phyloP scores from a whole-genome alignment of 208 protist species.

The Acanthamoeba culbertsoni region DNA sequence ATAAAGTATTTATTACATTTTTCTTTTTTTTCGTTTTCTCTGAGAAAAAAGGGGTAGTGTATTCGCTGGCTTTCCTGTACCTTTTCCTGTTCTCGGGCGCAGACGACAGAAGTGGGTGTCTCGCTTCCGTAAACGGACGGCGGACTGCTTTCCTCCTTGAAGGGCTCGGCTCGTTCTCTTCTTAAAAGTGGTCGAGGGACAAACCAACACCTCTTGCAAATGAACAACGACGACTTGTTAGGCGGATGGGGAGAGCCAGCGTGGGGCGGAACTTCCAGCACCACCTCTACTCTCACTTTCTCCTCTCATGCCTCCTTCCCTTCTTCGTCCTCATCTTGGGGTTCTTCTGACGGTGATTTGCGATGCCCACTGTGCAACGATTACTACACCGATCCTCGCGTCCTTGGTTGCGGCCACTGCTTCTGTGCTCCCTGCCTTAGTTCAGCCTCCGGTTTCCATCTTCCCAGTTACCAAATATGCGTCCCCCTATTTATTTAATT shows the following conservation, averaged over 20 bases:
- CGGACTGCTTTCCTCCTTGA: background rate
- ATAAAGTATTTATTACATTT: too few species aligned
- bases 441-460: background rate
- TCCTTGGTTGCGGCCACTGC: background rate
- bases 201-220: background rate
- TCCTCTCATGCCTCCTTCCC: background rate
- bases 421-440: background rate
- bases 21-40: too few species aligned
- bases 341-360: background rate
- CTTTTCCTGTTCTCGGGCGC: background rate
- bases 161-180: background rate
- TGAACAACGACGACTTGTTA: background rate
- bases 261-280: background rate
- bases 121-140: background rate
- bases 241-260: background rate
- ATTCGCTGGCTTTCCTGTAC: too few species aligned
- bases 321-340: background rate
- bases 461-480: too few species aligned
- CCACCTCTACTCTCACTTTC: background rate
- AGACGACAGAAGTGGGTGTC: too few species aligned
- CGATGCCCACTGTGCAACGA: background rate
- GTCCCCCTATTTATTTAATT: background rate
- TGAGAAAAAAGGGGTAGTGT: too few species aligned
- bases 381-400: background rate
- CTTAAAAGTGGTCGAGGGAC: background rate